Evolutionary conservation across 139 green algal genomes (phyloP).

Genomic region (Axilococcus clingmanii): DNA sequence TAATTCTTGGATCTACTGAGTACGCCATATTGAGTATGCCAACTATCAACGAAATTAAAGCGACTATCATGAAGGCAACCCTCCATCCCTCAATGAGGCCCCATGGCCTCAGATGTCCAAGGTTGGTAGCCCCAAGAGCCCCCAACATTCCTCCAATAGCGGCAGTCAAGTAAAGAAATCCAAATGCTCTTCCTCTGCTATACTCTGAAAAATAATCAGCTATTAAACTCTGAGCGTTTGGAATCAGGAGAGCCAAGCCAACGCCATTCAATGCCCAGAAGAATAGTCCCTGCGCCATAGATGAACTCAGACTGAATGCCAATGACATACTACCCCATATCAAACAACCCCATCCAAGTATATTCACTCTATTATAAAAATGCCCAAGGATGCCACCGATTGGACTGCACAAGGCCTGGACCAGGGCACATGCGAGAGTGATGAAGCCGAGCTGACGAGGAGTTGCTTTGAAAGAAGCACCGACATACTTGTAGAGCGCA

Average conservation of each 20-base stretch:
- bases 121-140: conserved; percentile 40
- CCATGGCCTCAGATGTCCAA: conserved; percentile 19
- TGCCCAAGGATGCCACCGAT: conserved; percentile 34
- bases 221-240: conserved; percentile 48
- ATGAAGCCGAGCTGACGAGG: conserved; percentile 45
- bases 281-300: conserved; percentile 36
- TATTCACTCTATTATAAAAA: conserved; percentile 37
- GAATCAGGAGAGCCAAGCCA: conserved; percentile 62
- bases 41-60: conserved; percentile 21
- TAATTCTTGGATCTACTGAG: conserved; percentile 18
- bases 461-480: conserved; percentile 10
- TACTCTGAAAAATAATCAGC: conserved; percentile 55
- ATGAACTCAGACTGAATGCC: conserved; percentile 39
- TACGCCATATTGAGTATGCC: conserved; percentile 15
- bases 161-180: conserved; percentile 17
- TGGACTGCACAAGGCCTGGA: conserved; percentile 34
- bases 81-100: conserved; percentile 51
- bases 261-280: conserved; percentile 54
- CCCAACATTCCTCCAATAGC: conserved; percentile 16
- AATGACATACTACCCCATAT: conserved; percentile 70
- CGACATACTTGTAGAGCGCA: conserved; percentile 19
- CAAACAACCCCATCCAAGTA: conserved; percentile 48
- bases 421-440: conserved; percentile 52
- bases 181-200: conserved; percentile 54
- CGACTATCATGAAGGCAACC: conserved; percentile 46